Evolutionary conservation across 2,329 filamentous ascomycete genomes (phyloP), one percentile per base, ranked within the genome.

Genomic region (Xylariaceae sp.): DNA sequence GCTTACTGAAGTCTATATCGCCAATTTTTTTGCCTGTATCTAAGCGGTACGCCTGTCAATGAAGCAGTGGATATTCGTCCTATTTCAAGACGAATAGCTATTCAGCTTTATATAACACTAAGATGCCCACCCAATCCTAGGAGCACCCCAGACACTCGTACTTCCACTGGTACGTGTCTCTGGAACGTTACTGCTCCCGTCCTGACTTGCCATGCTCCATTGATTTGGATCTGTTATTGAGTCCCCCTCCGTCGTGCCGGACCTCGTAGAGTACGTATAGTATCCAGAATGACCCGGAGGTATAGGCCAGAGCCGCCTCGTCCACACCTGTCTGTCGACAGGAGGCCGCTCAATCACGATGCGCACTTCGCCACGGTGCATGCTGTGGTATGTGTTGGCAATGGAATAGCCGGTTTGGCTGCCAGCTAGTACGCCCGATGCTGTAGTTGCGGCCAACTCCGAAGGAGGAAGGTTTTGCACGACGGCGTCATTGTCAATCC

Each of bases 261-360:
- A 41, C 36, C 57, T 52, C 40, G 53, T 62, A 6, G 54, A 50
- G 30, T 53, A 62, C 1, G 51, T 55, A n/a, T 59, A 58, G 29
- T 60, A 45, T 21, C 51, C 58, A n/a, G 58, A 49, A 18, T 60
- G 60, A 1, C 58, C 57, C 16, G 58, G 62, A 13, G 58, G 58
- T 10, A 61, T 45, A 4, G 61, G 61, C 63, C 61, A 63, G 8
- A 51, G 36, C 11, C 57, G 44, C 21, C 47, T 52, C 39, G 60
- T 52, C 58, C 50, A 50, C 2, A 49, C 49, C 20, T 58, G 51
- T 6, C 30, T 43, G 4, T 44, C 48, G 3, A 50, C 20, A 7
- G 50, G 33, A 18, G 51, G 43, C 16, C 53, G 29, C 23, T 59
- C 49, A 3, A 53, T 52, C 10, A 57, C 37, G 2, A 57, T 36